Base-by-base conservation (phyloP, 2,329 filamentous ascomycete genomes). In the Verticillium tricorpus region DNA sequence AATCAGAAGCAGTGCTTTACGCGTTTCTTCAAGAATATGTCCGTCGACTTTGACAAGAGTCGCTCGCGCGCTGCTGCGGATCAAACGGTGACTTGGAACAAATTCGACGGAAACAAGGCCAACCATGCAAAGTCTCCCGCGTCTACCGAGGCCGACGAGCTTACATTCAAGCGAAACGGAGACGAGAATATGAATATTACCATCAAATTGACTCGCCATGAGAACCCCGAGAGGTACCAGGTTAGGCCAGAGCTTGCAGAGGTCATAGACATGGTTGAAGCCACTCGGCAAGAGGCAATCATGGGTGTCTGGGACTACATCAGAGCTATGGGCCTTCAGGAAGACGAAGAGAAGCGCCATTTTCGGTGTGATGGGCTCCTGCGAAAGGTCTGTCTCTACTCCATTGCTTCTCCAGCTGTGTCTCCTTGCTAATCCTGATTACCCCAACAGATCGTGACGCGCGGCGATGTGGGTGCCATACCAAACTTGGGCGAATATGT, bases 231-330 rank as follows among this genome's bases (percentile, higher is more conserved):
- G 74, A 85, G 93, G 61, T 97, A 90, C 73, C 86, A 87, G 68
- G 78, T 98, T 31, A 95, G 88, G 75, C 87, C 89, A 58, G 86
- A 89, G 62, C 80, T 99, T 56, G 89, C 92, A 12, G 90, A 96
- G 58, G 84, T 98, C 15, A 81, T 98, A 19, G 95, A 97, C 70
- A 91, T 91, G 70, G 83, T 88, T 57, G 92, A 96, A 74, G 94
- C 92, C 58, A 94, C 95, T 32, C 89, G 93, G 34, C 89, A 92
- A 45, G 93, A 95, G 65, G 90, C 93, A 7, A 88, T 97, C 32
- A 91, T 96, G 82, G 93, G 91, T 15, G 85, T 99, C 35, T 99
- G 93, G 92, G 93, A 97, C 72, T 99, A 99, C 70, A 91, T 97
- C 67, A 89, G 92, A 68, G 83, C 91, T 22, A 90, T 91, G 81